Evolutionary conservation across 164 flowering plant species (phyloP).

Genomic region (Umbilicus rupestris): DNA sequence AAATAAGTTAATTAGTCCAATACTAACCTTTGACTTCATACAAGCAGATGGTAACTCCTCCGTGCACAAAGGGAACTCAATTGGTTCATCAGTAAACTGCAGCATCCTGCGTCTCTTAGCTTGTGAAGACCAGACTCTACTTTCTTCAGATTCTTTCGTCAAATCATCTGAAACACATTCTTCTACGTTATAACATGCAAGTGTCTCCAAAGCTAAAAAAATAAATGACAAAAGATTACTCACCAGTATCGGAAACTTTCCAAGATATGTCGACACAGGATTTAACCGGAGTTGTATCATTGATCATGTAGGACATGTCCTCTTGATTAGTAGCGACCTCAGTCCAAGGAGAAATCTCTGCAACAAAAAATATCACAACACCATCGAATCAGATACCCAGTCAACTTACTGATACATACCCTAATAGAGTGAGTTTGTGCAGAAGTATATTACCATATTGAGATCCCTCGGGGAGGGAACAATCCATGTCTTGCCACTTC

Average conservation of each 20-base stretch:
- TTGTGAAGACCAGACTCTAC: constrained; percentile 38
- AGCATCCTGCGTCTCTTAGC: constrained; percentile 78
- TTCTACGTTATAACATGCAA: constrained; percentile 3
- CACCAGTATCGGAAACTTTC: constrained; percentile 24
- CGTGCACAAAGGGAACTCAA: constrained; percentile 26
- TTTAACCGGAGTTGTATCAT: constrained; percentile 70
- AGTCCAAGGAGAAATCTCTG: constrained; percentile 43
- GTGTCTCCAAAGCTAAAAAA: neutral
- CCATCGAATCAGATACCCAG: neutral
- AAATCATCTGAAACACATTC: constrained; percentile 28
- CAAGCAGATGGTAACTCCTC: constrained; percentile 37
- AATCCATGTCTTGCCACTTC: constrained; percentile 38
- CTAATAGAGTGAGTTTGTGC: neutral
- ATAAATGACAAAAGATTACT: neutral
- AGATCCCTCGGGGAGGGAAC: constrained; percentile 29
- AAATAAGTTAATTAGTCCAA: constrained; percentile 1
- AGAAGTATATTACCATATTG: constrained; percentile 26
- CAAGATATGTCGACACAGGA: constrained; percentile 60
- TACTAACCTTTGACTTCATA: constrained; percentile 44
- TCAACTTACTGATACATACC: neutral
- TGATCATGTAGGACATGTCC: constrained; percentile 46
- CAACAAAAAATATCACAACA: neutral
- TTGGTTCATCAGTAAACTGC: constrained; percentile 37
- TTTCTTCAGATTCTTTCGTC: constrained; percentile 32
- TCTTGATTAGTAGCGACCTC: constrained; percentile 39